These are phyloP conservation scores for Galerina marginata DNA, from an alignment of 768 basidiomycete genomes.

Conservation along the genomic window DNA sequence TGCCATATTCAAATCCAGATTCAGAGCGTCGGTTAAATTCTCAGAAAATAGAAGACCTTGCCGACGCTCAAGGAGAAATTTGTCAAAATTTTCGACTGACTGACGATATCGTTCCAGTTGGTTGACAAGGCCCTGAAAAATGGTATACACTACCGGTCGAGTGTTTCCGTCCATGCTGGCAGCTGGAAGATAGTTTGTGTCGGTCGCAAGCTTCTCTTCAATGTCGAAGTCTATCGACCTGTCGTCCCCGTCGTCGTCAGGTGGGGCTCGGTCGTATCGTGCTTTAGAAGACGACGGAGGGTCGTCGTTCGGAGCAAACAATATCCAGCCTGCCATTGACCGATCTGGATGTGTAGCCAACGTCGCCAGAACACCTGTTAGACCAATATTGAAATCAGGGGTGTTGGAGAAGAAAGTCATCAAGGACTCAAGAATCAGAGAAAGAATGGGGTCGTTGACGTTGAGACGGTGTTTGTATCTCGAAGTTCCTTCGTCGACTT, in stretches of 20 bases:
- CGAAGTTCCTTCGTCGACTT: conserved; percentile 33
- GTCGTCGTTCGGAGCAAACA: conserved; percentile 60
- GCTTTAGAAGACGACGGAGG: conserved; percentile 4
- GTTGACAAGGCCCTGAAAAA: conserved; percentile 79
- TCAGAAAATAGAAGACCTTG: conserved; percentile 91
- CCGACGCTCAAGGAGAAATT: conserved; percentile 81
- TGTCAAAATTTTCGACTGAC: conserved; percentile 80
- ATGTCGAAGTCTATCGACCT: conserved; percentile 79
- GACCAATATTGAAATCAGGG: conserved; percentile 85
- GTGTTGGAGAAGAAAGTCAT: conserved; percentile 84
- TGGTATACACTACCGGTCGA: conserved; percentile 79
- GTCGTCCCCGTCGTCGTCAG: conserved; percentile 71
- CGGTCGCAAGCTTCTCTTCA: conserved; percentile 66
- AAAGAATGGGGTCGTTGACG: conserved; percentile 77
- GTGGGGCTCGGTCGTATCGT: conserved; percentile 12
- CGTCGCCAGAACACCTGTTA: conserved; percentile 82
- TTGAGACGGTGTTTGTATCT: conserved; percentile 77
- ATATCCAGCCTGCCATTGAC: conserved; percentile 88
- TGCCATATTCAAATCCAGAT: conserved; percentile 67
- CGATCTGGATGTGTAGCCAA: conserved; percentile 87
- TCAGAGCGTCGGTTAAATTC: conserved; percentile 89
- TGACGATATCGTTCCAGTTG: conserved; percentile 84
- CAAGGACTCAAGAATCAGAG: conserved; percentile 70
- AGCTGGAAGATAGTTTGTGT: conserved; percentile 64
- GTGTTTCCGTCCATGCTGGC: conserved; percentile 72